Conservation (phyloP, 2,329 filamentous ascomycete genomes). For the Aspergillus pseudonomiae region DNA sequence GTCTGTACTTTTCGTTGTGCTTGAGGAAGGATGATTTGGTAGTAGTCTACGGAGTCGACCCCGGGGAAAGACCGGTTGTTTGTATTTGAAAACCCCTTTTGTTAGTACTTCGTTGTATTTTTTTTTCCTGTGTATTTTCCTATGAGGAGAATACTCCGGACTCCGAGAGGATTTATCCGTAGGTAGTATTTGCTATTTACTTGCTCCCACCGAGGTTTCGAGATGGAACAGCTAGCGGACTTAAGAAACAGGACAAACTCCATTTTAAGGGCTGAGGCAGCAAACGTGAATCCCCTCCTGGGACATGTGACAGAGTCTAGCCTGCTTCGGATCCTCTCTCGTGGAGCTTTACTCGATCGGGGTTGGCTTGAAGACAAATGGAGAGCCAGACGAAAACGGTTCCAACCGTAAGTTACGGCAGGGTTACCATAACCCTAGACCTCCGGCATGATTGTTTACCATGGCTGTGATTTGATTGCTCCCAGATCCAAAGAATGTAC, state of each 20-base stretch:
- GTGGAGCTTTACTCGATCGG: slow-evolving; percentile 12
- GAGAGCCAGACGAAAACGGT: slow-evolving; percentile 5
- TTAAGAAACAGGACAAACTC: neutral
- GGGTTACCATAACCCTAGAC: neutral
- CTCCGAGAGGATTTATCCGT: neutral
- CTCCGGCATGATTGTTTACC: neutral
- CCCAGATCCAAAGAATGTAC: neutral
- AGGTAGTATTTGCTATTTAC: neutral
- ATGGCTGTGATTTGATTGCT: slow-evolving; percentile 12
- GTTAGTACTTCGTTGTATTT: neutral
- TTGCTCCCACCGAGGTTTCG: neutral
- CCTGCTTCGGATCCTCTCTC: slow-evolving; percentile 5
- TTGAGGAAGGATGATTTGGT: neutral
- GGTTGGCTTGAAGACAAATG: slow-evolving; percentile 7
- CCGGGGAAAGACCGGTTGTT: neutral
- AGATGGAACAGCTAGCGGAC: slow-evolving; percentile 1
- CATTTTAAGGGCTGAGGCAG: slow-evolving; percentile 1
- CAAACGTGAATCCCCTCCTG: neutral
- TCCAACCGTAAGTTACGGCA: neutral
- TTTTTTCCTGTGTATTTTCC: neutral
- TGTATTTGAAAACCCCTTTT: neutral
- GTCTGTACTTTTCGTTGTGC: neutral
- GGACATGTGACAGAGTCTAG: slow-evolving; percentile 15
- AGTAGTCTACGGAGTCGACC: neutral
- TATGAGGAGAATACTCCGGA: slow-evolving; percentile 9